Conservation (phyloP, 2,329 filamentous ascomycete genomes). For the Xylariaceae sp. region DNA sequence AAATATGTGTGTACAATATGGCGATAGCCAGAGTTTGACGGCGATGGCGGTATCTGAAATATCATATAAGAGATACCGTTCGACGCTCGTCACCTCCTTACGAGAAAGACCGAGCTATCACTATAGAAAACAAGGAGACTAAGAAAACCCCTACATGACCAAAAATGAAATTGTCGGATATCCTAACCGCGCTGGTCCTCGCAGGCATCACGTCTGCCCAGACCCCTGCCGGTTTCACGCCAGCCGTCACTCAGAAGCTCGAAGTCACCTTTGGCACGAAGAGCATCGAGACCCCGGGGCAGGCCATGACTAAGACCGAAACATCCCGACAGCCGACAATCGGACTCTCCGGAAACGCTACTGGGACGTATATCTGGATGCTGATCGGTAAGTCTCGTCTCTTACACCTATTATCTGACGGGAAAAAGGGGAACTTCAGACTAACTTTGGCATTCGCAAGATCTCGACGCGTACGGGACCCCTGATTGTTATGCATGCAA, state of each 20-base stretch:
- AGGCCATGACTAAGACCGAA: constrained; percentile 24
- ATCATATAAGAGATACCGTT: constrained; percentile 6
- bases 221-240: constrained; percentile 25
- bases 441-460: constrained; percentile 18
- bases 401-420: background rate
- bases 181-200: constrained; percentile 18
- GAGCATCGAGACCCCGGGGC: constrained; percentile 22
- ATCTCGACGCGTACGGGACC: constrained; percentile 27
- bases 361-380: constrained; percentile 27
- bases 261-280: constrained; percentile 27
- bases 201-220: constrained; percentile 21
- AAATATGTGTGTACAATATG: background rate
- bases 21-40: background rate
- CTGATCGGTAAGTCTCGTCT: constrained; percentile 21
- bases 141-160: too few species aligned
- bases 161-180: constrained; percentile 23
- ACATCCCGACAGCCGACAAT: constrained; percentile 27
- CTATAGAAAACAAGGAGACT: too few species aligned
- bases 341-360: constrained; percentile 19
- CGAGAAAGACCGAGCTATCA: too few species aligned
- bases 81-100: too few species aligned
- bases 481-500: background rate
- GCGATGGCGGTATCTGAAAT: background rate
- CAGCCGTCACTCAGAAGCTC: constrained; percentile 23
- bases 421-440: background rate